Evolutionary conservation across 495 filamentous ascomycete species (phyloP).

Genomic region (Aspergillus cristatus): DNA sequence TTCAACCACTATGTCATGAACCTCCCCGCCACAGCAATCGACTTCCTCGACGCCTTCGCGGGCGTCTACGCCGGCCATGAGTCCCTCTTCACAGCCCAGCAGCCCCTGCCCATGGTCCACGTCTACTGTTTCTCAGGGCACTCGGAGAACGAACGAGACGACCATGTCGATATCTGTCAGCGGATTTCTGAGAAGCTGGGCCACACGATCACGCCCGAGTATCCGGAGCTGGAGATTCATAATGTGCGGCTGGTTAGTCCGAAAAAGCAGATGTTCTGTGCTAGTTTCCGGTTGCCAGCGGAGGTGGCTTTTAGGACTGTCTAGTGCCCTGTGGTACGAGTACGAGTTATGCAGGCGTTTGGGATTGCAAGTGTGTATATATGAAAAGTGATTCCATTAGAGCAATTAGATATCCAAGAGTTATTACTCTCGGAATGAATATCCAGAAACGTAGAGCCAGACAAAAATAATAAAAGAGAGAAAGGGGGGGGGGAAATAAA

Average conservation of each 20-base stretch:
- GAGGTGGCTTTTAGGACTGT: constrained; percentile 63
- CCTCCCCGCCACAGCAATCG: constrained; percentile 78
- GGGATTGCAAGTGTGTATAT: too few species aligned
- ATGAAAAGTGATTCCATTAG: too few species aligned
- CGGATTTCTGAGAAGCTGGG: constrained; percentile 55
- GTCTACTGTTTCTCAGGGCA: constrained; percentile 84
- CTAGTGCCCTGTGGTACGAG: neutral
- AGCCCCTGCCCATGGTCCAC: constrained; percentile 70
- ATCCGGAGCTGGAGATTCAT: constrained; percentile 53
- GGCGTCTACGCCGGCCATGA: constrained; percentile 69
- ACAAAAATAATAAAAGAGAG: too few species aligned
- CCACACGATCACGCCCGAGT: constrained; percentile 49
- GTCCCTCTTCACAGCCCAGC: constrained; percentile 51
- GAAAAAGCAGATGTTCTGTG: constrained; percentile 93
- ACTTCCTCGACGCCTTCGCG: constrained; percentile 76
- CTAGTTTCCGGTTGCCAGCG: constrained; percentile 72
- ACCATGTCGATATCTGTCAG: constrained; percentile 56
- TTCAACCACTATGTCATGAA: constrained; percentile 96
- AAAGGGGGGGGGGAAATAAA: too few species aligned
- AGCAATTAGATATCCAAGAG: too few species aligned
- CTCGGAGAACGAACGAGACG: constrained; percentile 55
- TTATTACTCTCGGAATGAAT: too few species aligned
- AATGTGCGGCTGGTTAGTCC: constrained; percentile 87
- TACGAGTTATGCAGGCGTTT: too few species aligned
- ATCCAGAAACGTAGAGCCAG: too few species aligned